A percentile compares a stretch with the other conserved stretches of the same genome.
Conservation (phyloP, 306 rosid species). For the Glycine latifolia region DNA sequence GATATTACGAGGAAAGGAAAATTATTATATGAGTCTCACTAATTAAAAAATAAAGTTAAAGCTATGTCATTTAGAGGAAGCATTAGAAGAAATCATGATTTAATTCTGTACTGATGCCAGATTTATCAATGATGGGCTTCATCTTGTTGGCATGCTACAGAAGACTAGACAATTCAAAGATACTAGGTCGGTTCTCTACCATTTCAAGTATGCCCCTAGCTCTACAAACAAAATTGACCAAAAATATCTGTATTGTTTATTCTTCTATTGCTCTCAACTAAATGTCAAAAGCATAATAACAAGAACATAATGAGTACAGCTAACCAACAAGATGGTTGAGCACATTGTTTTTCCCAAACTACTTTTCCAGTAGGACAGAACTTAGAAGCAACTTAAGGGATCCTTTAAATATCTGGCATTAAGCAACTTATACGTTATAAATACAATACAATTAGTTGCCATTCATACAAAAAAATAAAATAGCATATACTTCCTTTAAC, state of each 20-base stretch:
- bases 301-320: not conserved
- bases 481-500: too few species aligned
- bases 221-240: slow-evolving; percentile 5
- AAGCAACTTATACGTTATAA: too few species aligned
- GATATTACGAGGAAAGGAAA: slow-evolving; percentile 11
- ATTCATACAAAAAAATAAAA: too few species aligned
- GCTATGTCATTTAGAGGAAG: slow-evolving; percentile 24
- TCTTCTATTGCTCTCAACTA: not conserved
- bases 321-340: not conserved
- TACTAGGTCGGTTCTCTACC: too few species aligned
- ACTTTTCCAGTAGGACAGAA: not conserved
- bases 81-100: slow-evolving; percentile 26
- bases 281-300: slow-evolving; percentile 1
- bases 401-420: not conserved
- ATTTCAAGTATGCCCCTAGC: too few species aligned
- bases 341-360: not conserved
- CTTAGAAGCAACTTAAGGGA: slow-evolving; percentile 3
- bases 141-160: not conserved
- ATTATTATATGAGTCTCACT: not conserved
- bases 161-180: too few species aligned
- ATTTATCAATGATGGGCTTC: slow-evolving; percentile 27
- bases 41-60: not conserved
- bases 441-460: too few species aligned
- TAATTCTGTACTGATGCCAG: slow-evolving; percentile 34
- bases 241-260: not conserved